These are phyloP conservation scores for Coemansia sp. DNA, from an alignment of 192 early-diverging fungal genomes.

Conservation along the genomic window DNA sequence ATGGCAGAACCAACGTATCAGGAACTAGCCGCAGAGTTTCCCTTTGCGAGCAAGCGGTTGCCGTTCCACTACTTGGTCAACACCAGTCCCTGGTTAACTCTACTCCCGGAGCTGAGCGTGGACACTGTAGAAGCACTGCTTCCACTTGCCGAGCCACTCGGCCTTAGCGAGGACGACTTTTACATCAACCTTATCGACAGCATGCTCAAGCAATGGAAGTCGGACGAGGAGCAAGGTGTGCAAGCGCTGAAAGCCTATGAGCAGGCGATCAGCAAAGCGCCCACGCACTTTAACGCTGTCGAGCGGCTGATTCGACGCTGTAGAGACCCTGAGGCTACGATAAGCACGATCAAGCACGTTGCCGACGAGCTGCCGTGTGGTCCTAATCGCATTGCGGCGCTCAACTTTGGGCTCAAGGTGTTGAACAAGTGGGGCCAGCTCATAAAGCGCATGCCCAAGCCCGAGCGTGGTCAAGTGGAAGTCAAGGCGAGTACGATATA, in stretches of 20 bases:
- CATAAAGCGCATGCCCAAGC: constrained; percentile 44
- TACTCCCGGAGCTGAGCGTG: constrained; percentile 59
- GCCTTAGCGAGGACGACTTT: constrained; percentile 62
- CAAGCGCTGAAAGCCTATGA: constrained; percentile 12
- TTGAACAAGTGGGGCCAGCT: constrained; percentile 49
- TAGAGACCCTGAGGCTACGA: constrained; percentile 54
- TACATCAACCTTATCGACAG: constrained; percentile 65
- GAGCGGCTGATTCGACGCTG: constrained; percentile 61
- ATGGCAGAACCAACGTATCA: constrained; percentile 5
- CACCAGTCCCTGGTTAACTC: constrained; percentile 51
- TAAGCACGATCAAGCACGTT: constrained; percentile 58
- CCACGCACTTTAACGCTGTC: constrained; percentile 55
- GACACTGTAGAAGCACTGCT: constrained; percentile 59
- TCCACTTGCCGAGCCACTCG: constrained; percentile 59
- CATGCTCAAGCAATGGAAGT: constrained; percentile 46
- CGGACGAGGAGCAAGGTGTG: background rate
- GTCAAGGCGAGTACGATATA: constrained; percentile 47
- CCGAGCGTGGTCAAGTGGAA: constrained; percentile 28
- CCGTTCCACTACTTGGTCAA: constrained; percentile 64
- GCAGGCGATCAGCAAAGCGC: constrained; percentile 30
- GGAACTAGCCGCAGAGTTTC: constrained; percentile 28
- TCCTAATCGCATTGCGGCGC: constrained; percentile 62
- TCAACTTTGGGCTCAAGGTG: constrained; percentile 59
- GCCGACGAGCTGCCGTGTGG: constrained; percentile 63
- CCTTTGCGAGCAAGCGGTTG: constrained; percentile 53